Base-by-base conservation (phyloP, 2,329 filamentous ascomycete genomes). In the Triangularia verruculosa region DNA sequence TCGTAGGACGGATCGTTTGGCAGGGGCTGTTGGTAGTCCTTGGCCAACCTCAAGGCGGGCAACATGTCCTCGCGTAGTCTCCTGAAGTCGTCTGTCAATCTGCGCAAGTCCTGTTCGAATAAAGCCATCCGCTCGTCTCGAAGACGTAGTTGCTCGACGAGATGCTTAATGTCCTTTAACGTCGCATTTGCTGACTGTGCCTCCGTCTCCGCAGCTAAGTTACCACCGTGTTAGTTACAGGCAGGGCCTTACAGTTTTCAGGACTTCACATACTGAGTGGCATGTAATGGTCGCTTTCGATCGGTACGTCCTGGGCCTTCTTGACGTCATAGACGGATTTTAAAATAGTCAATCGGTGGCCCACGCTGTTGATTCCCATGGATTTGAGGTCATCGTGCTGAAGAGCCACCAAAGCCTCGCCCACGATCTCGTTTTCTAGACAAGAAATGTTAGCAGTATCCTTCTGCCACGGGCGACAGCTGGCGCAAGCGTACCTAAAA, bases 301-400 rank as follows among this genome's bases (percentile, higher is more conserved):
- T 86, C 15, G 92, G 90, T 65, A 98, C 86, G 71, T 96, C 93
- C 73, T 97, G 93, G 68, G 92, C 92, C 75, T 94, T 89, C 80
- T 99, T 99, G 73, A 95, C 89, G 73, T 98, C 93, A 78, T 97
- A 98, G 61, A 98, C 93, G 72, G 89, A 93, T 79, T 97, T 98
- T 64, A 99, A 83, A 63, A 99, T 96, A 22, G 93, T 96, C 71
- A 99, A 82, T 65, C 95, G 89, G 79, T 99, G 95, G 47, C 95
- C 95, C 56, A 97, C 92, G 78, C 94, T 98, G 67, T 83, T 82
- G 68, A 99, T 91, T 56, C 93, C 93, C 88, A 98, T 94, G 74
- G 96, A 92, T 78, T 96, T 97, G 71, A 99, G 81, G 74, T 98
- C 94, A 63, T 96, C 91, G 74, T 98, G 95, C 67, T 91, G 89